Base-by-base conservation (phyloP, 495 filamentous ascomycete species). In the Recurvomyces mirabilis region DNA sequence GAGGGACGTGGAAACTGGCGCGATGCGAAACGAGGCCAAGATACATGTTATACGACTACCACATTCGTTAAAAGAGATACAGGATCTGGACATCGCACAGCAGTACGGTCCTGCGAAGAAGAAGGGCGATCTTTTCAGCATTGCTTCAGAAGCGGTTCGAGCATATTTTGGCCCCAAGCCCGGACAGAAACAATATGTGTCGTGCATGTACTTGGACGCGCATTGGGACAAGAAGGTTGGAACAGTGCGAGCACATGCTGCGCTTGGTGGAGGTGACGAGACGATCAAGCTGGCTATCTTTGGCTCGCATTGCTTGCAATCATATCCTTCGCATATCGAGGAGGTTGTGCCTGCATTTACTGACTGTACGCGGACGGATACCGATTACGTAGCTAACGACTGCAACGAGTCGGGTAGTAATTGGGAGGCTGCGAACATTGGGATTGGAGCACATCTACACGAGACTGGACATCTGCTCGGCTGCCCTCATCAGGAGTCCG, bases 361-460 rank as follows among this genome's bases (percentile, higher is more conserved):
- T 0, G 87, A 95, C 67, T 91, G 86, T 57, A 93, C 87, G 11
- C 73, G 78, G 19, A 93, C 87, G 4, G 84, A 94, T 56, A 87
- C 81, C 5, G 73, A 74, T 26, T 77, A 73, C 52, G 78, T 93
- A 35, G 82, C 78, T 4, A 93, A 94, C 54, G 87, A 93, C 58
- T 82, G 72, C 54, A 81, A 82, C 32, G 82, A 93, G 33, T 77
- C 77, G 18, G 86, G 85, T 11, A 93, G 81, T 43, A 91, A 79
- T 44, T 94, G 87, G 87, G 87, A 94, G 57, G 77, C 87, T 14
- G 86, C 85, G 6, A 89, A 88, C 53, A 74, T 94, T 47, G 87
- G 87, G 34, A 93, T 94, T 52, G 87, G 88, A 7, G 87, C 87
- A 20, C 87, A 94, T 64, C 63, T 95, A 11, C 88, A 93, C 56